These are phyloP conservation scores for Pilobolus umbonatus DNA, from an alignment of 192 early-diverging fungal genomes.

Conservation along the genomic window DNA sequence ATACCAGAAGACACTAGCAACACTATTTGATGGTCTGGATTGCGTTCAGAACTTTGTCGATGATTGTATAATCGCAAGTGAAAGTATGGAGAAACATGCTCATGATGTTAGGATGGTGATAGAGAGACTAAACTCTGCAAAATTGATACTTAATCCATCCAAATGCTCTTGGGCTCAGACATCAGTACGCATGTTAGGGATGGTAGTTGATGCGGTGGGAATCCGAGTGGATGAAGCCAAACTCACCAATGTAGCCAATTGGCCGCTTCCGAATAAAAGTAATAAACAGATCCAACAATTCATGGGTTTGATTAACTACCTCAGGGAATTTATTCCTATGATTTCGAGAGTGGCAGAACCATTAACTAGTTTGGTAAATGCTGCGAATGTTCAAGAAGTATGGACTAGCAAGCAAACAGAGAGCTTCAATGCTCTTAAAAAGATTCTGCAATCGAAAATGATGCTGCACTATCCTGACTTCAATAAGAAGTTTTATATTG, in stretches of 20 bases:
- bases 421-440: background rate
- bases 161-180: conserved; percentile 1
- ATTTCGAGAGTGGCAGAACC: background rate
- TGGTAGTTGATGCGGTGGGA: background rate
- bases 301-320: conserved; percentile 1
- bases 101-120: background rate
- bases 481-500: background rate
- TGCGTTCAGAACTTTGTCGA: background rate
- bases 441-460: background rate
- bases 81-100: background rate
- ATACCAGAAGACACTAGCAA: background rate
- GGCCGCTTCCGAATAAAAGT: background rate
- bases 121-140: background rate
- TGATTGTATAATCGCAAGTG: background rate
- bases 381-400: background rate
- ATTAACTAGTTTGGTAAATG: background rate
- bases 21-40: background rate
- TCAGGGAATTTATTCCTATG: background rate
- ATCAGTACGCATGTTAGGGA: background rate
- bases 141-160: conserved; percentile 3
- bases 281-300: background rate
- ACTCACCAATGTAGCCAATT: background rate
- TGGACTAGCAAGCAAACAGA: background rate
- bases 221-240: background rate
- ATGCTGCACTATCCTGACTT: background rate